A percentile compares a stretch with the other conserved stretches of the same genome.
These are phyloP conservation scores for Ochetophila trinervis DNA, from an alignment of 306 rosid species.

Conservation along the genomic window DNA sequence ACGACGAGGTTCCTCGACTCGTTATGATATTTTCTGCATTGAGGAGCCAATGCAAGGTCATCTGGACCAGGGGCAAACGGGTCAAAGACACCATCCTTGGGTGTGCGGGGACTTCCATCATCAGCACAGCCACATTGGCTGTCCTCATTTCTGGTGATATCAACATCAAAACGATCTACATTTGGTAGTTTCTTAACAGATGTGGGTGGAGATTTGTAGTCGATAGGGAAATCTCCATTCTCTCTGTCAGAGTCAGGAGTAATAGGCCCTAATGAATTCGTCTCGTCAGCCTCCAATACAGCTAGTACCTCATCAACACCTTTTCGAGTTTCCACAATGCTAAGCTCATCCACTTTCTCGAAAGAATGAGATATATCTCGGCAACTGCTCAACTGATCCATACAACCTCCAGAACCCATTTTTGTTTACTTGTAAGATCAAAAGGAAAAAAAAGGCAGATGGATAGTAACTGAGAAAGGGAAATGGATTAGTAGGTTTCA, in stretches of 20 bases:
- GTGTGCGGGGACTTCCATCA: slow-evolving; percentile 56
- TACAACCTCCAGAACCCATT: slow-evolving; percentile 46
- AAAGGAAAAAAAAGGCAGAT: not conserved
- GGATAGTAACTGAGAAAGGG: slow-evolving; percentile 2
- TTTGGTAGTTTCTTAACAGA: slow-evolving; percentile 36
- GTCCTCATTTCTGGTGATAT: slow-evolving; percentile 11
- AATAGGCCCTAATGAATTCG: slow-evolving; percentile 43
- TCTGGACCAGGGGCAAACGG: slow-evolving; percentile 72
- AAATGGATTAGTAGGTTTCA: not conserved
- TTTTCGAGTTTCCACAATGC: slow-evolving; percentile 12
- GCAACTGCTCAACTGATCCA: slow-evolving; percentile 14
- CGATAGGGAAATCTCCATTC: slow-evolving; percentile 45
- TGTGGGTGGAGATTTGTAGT: slow-evolving; percentile 40
- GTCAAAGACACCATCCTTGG: slow-evolving; percentile 59
- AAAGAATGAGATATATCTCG: slow-evolving; percentile 12
- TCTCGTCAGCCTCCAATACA: slow-evolving; percentile 9
- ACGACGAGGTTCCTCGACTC: slow-evolving; percentile 35
- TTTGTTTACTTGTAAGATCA: not conserved
- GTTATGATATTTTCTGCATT: slow-evolving; percentile 36
- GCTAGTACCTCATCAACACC: slow-evolving; percentile 22
- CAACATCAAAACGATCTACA: slow-evolving; percentile 19
- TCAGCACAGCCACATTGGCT: slow-evolving; percentile 13
- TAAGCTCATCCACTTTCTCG: slow-evolving; percentile 17
- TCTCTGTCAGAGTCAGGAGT: slow-evolving; percentile 63
- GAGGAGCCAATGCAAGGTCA: slow-evolving; percentile 45